Base-by-base conservation (phyloP, 2,329 filamentous ascomycete species). In the Thielaviopsis punctulata region DNA sequence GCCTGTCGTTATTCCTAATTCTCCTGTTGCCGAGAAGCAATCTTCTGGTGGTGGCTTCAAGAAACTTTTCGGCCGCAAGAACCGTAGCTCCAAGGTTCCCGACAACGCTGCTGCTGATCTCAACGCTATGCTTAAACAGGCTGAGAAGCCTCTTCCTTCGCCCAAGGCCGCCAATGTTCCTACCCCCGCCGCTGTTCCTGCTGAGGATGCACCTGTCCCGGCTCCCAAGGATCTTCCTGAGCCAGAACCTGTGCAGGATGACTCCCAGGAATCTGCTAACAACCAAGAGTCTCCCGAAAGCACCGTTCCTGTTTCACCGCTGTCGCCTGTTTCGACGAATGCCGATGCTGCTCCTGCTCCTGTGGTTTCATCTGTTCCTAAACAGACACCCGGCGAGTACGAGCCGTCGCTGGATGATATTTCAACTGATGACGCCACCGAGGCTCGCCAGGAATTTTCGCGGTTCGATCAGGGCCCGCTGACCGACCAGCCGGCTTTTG, bases 381-480 rank as follows among this genome's bases (percentile, higher is more conserved):
- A 45, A 24, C 48, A 56, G 50, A 56, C 59, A 4, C 66, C 68
- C 55, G 64, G 63, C 25, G 63, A 65, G 6, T 72, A 73, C 47
- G 69, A 70, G 49, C 67, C 70, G 1, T 69, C 71, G 2, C 59
- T 66, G 10, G 67, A 72, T 15, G 76, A 73, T 4, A 71, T 82
- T 33, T 76, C 79, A 59, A 79, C 73, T 1, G 66, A 68, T 8
- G 77, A 84, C 56, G 73, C 72, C 7, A 66, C 68, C 43, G 73
- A 82, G 58, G 76, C 78, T n/a, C 69, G 72, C 27, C 66, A 73
- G 10, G 80, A 81, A 52, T 79, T 79, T 58, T 69, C 75, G 15
- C 73, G 70, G 22, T 96, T 96, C 62, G 84, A 92, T 61, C 90
- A 96, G 67, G 92, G 89, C 2, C 92, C 92, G 1, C 73, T 95